These are phyloP conservation scores for Chenopodium berlandieri DNA, from an alignment of 148 eudicot species.

Conservation along the genomic window DNA sequence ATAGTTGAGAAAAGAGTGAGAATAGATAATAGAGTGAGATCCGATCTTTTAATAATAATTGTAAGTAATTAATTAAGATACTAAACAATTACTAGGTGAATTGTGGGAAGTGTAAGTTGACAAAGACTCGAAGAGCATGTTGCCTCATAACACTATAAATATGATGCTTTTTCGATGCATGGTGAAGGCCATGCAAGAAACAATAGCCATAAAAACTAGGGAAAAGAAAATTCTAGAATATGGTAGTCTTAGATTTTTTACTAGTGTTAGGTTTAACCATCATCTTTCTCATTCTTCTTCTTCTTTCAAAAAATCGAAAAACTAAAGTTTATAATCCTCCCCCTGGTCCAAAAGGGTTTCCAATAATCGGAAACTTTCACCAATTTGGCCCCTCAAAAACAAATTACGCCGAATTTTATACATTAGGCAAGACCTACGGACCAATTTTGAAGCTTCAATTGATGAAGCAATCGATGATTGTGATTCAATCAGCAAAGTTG, in stretches of 20 bases:
- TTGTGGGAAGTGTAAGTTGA: too few relatives aligned
- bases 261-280: not conserved
- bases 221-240: not conserved
- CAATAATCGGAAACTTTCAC: not conserved
- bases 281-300: not conserved
- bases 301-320: not conserved
- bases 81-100: too few relatives aligned
- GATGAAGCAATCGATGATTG: not conserved
- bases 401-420: not conserved
- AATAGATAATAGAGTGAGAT: too few relatives aligned
- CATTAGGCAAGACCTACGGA: not conserved
- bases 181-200: too few relatives aligned
- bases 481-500: not conserved
- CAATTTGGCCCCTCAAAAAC: not conserved
- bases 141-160: too few relatives aligned
- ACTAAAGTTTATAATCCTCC: not conserved
- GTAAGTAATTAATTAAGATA: too few relatives aligned
- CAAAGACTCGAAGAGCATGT: too few relatives aligned
- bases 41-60: too few relatives aligned
- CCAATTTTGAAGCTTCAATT: not conserved
- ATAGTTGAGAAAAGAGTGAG: too few relatives aligned
- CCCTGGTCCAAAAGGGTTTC: not conserved
- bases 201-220: too few relatives aligned
- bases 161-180: too few relatives aligned
- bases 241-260: not conserved